These are phyloP conservation scores for Ceratocystiopsis minuta DNA, from an alignment of 2,329 filamentous ascomycete genomes.

Conservation along the genomic window DNA sequence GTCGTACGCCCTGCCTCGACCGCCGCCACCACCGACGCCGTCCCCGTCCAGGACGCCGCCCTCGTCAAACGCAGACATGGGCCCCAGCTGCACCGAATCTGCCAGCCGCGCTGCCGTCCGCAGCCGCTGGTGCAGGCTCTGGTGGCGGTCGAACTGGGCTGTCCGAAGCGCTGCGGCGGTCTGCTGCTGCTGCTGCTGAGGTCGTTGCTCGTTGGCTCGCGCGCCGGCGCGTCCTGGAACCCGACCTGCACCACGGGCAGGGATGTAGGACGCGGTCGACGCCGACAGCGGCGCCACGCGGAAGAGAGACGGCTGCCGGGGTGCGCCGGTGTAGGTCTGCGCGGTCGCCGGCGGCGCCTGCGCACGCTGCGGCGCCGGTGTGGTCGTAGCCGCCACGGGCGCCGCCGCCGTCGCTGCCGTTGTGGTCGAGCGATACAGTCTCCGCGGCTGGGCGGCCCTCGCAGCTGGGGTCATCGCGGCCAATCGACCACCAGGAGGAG, in stretches of 20 bases:
- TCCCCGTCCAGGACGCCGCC: constrained; percentile 1
- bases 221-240: no score
- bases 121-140: constrained; percentile 7
- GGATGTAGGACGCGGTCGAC: no score
- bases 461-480: not conserved
- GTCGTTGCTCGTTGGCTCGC: not conserved
- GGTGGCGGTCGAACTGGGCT: not conserved
- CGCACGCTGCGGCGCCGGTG: not conserved
- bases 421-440: constrained; percentile 3
- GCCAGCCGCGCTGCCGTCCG: constrained; percentile 8
- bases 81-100: constrained; percentile 11
- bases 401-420: not conserved
- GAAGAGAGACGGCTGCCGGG: no score
- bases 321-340: no score
- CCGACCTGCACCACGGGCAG: no score
- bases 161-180: no score
- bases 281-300: no score
- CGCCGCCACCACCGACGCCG: not conserved
- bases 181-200: not conserved
- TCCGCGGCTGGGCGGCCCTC: not conserved
- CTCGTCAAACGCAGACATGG: constrained; percentile 12
- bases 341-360: not conserved
- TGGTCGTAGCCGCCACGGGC: not conserved
- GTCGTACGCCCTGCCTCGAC: not conserved
- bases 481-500: not conserved